A percentile compares a stretch with the other conserved stretches of the same genome.
phyloP scores from a whole-genome alignment of 257 asterid genomes.

The Echites panduratus region DNA sequence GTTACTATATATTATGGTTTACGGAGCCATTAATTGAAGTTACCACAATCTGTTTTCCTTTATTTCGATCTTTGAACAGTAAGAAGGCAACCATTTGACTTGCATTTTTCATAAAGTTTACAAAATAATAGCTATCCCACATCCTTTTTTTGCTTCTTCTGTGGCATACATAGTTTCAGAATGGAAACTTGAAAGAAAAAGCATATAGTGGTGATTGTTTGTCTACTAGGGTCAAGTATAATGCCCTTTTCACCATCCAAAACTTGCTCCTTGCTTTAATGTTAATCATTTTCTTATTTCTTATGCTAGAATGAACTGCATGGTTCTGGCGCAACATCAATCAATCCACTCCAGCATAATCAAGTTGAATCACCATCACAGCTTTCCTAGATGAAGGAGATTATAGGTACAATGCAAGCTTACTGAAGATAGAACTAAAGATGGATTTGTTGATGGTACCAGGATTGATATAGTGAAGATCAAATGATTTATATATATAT shows the following conservation, averaged over 20 bases:
- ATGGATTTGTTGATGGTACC: neutral
- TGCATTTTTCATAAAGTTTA: too few relatives aligned
- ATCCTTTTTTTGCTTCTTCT: too few relatives aligned
- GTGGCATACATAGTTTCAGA: too few relatives aligned
- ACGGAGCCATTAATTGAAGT: neutral
- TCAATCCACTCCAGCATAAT: neutral
- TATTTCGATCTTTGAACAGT: neutral
- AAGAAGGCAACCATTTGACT: too few relatives aligned
- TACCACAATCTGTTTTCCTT: neutral
- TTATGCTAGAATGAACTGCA: constrained; percentile 10
- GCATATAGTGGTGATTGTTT: neutral
- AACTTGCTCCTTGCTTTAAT: neutral
- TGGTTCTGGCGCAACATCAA: neutral
- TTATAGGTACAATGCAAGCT: neutral
- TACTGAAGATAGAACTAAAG: neutral
- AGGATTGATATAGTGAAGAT: neutral
- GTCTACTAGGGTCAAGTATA: neutral
- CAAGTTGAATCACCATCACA: constrained; percentile 1
- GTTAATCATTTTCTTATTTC: neutral
- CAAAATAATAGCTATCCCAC: neutral
- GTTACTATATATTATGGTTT: neutral
- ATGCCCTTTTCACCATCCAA: neutral
- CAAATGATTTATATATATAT: neutral
- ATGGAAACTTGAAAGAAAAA: neutral
- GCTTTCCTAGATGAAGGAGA: neutral